Evolutionary conservation across 2,329 filamentous ascomycete genomes (phyloP).

Genomic region (Hypoxylon sp.): DNA sequence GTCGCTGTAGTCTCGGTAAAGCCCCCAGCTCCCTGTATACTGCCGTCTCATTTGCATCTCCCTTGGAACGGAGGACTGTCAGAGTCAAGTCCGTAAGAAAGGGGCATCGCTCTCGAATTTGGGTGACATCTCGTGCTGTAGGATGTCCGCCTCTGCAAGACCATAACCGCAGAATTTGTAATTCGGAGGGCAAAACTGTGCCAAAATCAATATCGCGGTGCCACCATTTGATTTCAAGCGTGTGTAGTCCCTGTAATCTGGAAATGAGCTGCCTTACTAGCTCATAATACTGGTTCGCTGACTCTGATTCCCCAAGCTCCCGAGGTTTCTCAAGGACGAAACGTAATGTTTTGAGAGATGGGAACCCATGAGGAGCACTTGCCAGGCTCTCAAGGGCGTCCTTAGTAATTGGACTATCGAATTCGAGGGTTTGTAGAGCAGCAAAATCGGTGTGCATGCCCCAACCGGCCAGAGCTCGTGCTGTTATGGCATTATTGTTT

Average conservation of each 20-base stretch:
- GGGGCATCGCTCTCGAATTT: constrained; percentile 16
- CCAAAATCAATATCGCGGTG: not conserved
- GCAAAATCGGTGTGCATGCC: constrained; percentile 16
- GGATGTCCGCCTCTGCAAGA: not conserved
- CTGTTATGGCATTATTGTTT: not conserved
- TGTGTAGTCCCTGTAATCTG: constrained; percentile 2
- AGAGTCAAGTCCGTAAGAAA: constrained; percentile 9
- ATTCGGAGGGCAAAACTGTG: not conserved
- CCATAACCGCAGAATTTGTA: constrained; percentile 8
- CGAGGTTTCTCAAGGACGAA: not conserved
- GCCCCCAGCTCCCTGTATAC: constrained; percentile 14
- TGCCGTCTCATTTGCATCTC: constrained; percentile 2
- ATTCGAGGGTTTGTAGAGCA: constrained; percentile 17
- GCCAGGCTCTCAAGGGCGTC: constrained; percentile 3
- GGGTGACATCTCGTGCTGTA: not conserved
- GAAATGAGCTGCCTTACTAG: not conserved
- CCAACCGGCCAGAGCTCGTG: not conserved
- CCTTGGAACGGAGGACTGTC: constrained; percentile 9
- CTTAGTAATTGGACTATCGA: not conserved
- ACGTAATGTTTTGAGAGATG: constrained; percentile 10
- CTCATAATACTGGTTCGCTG: not conserved
- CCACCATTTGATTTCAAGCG: constrained; percentile 10
- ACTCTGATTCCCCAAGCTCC: not conserved
- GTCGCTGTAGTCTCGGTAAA: constrained; percentile 19
- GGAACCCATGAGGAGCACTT: constrained; percentile 2